Percentiles rank a stretch among this genome's conserved stretches.
Evolutionary conservation across 345 rosid species (phyloP).

Genomic region (Syzygium aromaticum): DNA sequence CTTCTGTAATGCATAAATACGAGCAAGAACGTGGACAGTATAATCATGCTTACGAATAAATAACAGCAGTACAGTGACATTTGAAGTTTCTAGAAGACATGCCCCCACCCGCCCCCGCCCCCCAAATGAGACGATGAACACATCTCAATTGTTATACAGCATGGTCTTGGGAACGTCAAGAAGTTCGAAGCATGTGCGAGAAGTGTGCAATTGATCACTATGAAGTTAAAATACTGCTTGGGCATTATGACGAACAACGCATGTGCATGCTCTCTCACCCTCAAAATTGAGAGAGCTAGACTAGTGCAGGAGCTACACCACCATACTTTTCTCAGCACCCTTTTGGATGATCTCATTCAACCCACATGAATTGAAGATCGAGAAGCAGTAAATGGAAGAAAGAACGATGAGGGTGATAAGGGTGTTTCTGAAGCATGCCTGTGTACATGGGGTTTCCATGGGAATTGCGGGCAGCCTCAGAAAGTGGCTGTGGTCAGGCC

Average conservation of each 20-base stretch:
- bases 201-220: not conserved
- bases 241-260: not conserved
- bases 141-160: not conserved
- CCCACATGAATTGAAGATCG: not conserved
- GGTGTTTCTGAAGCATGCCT: not conserved
- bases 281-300: not conserved
- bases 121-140: not conserved
- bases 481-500: too few species aligned
- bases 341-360: not conserved
- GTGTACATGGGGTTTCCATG: not conserved
- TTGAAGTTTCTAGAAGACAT: not conserved
- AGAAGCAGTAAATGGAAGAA: not conserved
- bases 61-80: not conserved
- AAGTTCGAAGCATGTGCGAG: not conserved
- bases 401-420: not conserved
- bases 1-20: not conserved
- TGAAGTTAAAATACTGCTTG: not conserved
- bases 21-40: not conserved
- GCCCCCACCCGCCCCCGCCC: too few species aligned
- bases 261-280: not conserved
- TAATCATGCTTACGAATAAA: not conserved
- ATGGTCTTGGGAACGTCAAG: not conserved
- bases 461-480: not conserved
- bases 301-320: not conserved
- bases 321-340: not conserved